Evolutionary conservation across 2,329 filamentous ascomycete genomes (phyloP), one percentile per base, ranked within the genome.

Genomic region (Colletotrichum simmondsii): DNA sequence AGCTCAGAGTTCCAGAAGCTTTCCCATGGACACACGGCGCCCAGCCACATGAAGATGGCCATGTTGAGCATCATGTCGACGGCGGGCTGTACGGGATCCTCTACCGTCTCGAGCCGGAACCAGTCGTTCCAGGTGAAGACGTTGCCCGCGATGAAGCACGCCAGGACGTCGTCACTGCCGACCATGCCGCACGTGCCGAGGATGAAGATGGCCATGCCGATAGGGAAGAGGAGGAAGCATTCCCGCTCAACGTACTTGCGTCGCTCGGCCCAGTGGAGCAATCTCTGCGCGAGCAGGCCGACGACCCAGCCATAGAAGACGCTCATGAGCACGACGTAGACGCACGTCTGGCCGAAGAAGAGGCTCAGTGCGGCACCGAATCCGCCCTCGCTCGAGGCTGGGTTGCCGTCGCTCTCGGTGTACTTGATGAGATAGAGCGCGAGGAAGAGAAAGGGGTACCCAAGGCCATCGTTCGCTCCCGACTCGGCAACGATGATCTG

Each of bases 11-110:
- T 76, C 1, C 87, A 82, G 76, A 98, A 97, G 35, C 84, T 85
- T 26, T 85, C 80, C 95, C 95, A 98, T 0, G 95, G 95, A 72
- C 93, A 94, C 10, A 95, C 90, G 0, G 94, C 94, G 4, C 95
- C 95, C 77, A 94, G 95, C 95, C 95, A 98, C 82, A 97, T 90
- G 81, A 98, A 98, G 53, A 98, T 89, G 26, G 92, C 87, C 4
- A 97, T 90, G 79, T 98, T 98, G 70, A 98, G 91, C 2, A 98
- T 87, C 95, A 97, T 97, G 80, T 98, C 95, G 59, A 98, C 93
- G 0, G 95, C 98, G 0, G 95, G 95, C 80, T 98, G 95, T 19
- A 98, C 88, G 2, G 94, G 95, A 78, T 98, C 95, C 76, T 98
- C 95, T 77, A 93, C 85, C 0, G 95, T 98, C 81, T 97, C 93